Conservation (phyloP, 768 basidiomycete species). For the Hypholoma fasciculare region DNA sequence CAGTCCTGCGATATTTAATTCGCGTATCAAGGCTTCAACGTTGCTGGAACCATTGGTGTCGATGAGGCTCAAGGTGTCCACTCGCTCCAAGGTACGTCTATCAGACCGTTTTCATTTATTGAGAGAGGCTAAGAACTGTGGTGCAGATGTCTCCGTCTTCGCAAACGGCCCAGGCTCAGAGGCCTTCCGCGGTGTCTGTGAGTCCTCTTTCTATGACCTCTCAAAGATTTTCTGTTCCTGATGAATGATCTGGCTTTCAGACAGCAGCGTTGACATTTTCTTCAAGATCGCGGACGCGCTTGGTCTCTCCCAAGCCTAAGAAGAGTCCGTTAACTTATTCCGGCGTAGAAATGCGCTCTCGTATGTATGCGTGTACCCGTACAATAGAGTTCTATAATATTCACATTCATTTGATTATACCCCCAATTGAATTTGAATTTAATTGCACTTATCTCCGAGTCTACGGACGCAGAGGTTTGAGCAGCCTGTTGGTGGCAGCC, state of each 20-base stretch:
- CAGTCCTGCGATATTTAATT: neutral
- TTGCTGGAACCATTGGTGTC: slow-evolving; percentile 36
- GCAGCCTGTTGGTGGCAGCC: no score
- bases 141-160: slow-evolving; percentile 43
- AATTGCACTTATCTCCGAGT: neutral
- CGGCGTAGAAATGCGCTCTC: neutral
- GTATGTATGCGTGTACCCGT: no score
- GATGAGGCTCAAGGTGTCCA: slow-evolving; percentile 40
- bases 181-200: slow-evolving; percentile 43
- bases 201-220: slow-evolving; percentile 15
- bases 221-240: neutral
- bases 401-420: no score
- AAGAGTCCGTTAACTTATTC: neutral
- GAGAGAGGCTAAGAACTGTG: neutral
- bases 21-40: slow-evolving; percentile 27
- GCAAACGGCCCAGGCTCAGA: slow-evolving; percentile 43
- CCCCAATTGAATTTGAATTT: no score
- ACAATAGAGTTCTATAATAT: no score
- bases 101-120: neutral
- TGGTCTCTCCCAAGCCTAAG: slow-evolving; percentile 12
- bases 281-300: slow-evolving; percentile 41
- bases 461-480: neutral
- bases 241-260: slow-evolving; percentile 19
- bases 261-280: slow-evolving; percentile 45
- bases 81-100: slow-evolving; percentile 33